Percentiles rank a stretch among this genome's conserved stretches.
phyloP scores from a whole-genome alignment of 1,139 yeast species.

The Nakaseomyces nivariensis region DNA sequence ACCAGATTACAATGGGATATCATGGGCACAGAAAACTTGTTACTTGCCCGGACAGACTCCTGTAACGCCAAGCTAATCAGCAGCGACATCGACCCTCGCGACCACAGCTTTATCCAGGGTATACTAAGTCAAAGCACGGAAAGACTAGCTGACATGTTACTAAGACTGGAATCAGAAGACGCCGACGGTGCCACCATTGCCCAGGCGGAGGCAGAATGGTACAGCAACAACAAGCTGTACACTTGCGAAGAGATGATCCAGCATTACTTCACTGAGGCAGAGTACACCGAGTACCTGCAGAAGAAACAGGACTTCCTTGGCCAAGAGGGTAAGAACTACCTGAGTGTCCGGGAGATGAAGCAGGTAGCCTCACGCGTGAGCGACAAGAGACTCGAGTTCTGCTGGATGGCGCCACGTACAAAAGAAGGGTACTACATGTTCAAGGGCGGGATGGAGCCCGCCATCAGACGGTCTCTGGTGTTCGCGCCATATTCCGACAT shows the following conservation, averaged over 20 bases:
- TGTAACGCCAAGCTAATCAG: constrained; percentile 47
- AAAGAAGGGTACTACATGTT: constrained; percentile 47
- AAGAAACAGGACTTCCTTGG: constrained; percentile 6
- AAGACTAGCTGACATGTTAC: constrained; percentile 40
- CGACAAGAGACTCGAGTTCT: constrained; percentile 34
- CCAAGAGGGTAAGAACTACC: constrained; percentile 9
- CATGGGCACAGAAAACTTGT: constrained; percentile 48
- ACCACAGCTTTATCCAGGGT: constrained; percentile 47
- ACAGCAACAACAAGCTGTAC: constrained; percentile 32
- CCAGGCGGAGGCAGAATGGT: constrained; percentile 38
- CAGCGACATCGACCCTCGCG: constrained; percentile 46
- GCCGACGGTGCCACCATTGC: constrained; percentile 31
- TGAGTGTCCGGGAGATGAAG: constrained; percentile 21
- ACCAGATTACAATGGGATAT: constrained; percentile 58
- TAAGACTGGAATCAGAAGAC: constrained; percentile 33
- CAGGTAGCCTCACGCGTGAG: constrained; percentile 28
- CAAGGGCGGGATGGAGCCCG: constrained; percentile 42
- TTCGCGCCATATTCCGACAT: constrained; percentile 50
- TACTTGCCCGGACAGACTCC: constrained; percentile 54
- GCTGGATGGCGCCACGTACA: constrained; percentile 53
- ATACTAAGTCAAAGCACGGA: constrained; percentile 30
- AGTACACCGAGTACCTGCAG: constrained; percentile 10
- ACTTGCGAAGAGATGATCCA: constrained; percentile 45
- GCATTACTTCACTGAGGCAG: constrained; percentile 14
- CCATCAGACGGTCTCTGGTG: constrained; percentile 41